Conservation (phyloP, 78 protist species). For the Dictyostelium capitatum region DNA sequence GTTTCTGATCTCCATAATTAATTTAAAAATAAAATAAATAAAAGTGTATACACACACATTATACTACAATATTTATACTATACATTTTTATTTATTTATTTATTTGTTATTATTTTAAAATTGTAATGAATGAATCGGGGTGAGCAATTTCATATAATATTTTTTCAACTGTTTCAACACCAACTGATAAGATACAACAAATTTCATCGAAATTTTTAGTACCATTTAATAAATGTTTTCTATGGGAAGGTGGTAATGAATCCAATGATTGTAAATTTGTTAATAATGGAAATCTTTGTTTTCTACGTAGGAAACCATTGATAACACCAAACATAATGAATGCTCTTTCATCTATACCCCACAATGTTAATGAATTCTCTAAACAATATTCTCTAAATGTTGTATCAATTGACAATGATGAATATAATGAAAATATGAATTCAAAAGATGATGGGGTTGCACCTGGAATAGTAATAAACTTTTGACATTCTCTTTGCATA, state of each 20-base stretch:
- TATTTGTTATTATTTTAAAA: conserved; percentile 41
- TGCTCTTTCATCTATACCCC: conserved; percentile 64
- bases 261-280: conserved; percentile 44
- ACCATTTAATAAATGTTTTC: conserved; percentile 62
- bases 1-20: neutral
- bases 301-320: conserved; percentile 69
- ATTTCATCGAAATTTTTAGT: conserved; percentile 72
- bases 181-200: conserved; percentile 76
- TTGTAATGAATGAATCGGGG: conserved; percentile 36
- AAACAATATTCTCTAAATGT: conserved; percentile 69
- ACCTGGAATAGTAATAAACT: conserved; percentile 36
- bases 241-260: conserved; percentile 35
- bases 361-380: conserved; percentile 50
- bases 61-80: neutral
- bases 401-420: conserved; percentile 28
- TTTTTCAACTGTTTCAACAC: conserved; percentile 60
- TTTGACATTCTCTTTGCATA: conserved; percentile 69
- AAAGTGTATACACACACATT: neutral
- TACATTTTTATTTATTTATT: neutral
- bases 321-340: conserved; percentile 76
- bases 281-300: conserved; percentile 60
- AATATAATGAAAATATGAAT: conserved; percentile 28
- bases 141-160: conserved; percentile 35
- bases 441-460: conserved; percentile 49
- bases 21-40: neutral